Percentiles rank a stretch among this genome's conserved stretches.
Evolutionary conservation across 345 rosid genomes (phyloP).

Genomic region (Iberis pinnata): DNA sequence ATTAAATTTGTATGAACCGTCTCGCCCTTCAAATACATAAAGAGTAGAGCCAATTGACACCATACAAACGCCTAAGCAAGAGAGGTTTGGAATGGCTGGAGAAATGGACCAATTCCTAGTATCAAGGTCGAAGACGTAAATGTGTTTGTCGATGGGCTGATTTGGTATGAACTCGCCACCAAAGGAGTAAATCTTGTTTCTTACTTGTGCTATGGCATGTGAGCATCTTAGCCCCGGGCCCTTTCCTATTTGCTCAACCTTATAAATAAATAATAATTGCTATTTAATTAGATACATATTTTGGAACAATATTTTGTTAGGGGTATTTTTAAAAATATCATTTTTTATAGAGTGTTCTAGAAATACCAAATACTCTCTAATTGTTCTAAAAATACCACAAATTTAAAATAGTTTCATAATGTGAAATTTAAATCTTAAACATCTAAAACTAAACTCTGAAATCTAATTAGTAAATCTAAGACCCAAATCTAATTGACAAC

Average conservation of each 20-base stretch:
- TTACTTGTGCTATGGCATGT: constrained; percentile 27
- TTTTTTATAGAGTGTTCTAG: no score
- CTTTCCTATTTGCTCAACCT: constrained; percentile 27
- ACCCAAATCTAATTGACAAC: no score
- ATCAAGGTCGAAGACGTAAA: constrained; percentile 22
- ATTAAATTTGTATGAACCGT: constrained; percentile 14
- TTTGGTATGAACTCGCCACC: constrained; percentile 29
- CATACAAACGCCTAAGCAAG: constrained; percentile 26
- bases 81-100: constrained; percentile 19
- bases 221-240: constrained; percentile 24
- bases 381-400: no score
- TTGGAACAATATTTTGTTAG: no score
- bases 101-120: constrained; percentile 23
- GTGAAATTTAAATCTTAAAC: no score
- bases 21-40: constrained; percentile 30
- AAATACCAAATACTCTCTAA: no score
- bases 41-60: constrained; percentile 13
- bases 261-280: neutral
- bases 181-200: constrained; percentile 25
- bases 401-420: no score
- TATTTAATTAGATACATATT: neutral
- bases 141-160: constrained; percentile 24
- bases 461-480: no score
- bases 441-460: no score
- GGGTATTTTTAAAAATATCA: no score